Evolutionary conservation across 1,284 basidiomycete species (phyloP).

Genomic region (Prillingera fragicola): DNA sequence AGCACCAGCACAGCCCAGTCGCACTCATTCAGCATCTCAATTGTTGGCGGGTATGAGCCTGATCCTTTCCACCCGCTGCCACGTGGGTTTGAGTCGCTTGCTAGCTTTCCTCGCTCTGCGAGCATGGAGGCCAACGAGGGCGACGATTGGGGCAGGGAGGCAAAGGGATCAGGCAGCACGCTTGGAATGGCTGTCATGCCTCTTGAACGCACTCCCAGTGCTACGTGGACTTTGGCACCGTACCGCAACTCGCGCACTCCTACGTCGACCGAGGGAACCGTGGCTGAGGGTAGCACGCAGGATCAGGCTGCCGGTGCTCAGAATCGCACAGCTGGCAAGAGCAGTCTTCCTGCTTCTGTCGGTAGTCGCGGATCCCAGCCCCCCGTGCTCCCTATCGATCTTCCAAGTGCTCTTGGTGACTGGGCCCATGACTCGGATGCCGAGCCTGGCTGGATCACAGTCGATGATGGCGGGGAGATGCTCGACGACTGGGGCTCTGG

Average conservation of each 20-base stretch:
- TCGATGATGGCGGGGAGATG: constrained; percentile 20
- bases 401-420: no score
- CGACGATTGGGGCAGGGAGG: no score
- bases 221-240: no score
- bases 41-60: constrained; percentile 32
- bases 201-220: no score
- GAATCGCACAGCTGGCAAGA: background rate
- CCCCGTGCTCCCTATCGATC: no score
- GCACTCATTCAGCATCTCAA: no score
- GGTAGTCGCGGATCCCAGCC: background rate
- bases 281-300: background rate
- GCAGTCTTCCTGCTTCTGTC: background rate
- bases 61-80: constrained; percentile 31
- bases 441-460: constrained; percentile 23
- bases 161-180: no score
- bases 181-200: no score
- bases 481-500: constrained; percentile 25
- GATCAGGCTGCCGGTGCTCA: background rate
- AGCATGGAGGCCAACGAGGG: no score
- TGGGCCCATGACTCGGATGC: background rate
- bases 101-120: background rate
- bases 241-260: background rate
- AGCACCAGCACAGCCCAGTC: no score
- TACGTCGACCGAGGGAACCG: background rate
- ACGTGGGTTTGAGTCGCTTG: constrained; percentile 25